Evolutionary conservation across 176 grass and related monocot genomes (phyloP), one percentile per base, ranked within the genome.

Genomic region (Phragmites australis): DNA sequence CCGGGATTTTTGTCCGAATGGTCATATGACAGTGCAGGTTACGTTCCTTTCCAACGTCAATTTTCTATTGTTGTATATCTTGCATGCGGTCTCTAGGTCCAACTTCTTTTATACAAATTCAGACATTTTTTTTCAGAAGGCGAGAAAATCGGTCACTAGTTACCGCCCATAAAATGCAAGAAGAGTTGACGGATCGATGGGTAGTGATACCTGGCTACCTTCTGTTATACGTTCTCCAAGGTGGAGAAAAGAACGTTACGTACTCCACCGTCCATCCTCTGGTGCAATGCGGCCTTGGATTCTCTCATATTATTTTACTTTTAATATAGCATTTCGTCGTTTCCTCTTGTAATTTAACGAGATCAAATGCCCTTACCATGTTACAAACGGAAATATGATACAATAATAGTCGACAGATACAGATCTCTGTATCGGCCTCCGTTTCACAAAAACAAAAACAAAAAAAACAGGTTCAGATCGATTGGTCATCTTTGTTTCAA

Each of bases 211-310:
- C 68, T 66, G 37, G 32, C 30, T 23, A 13, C 15, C 14, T 40
- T 42, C 8, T 70, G 27, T 16, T 17, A 19, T 53, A 53, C 34
- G 26, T 45, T 4, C 6, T 59, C 42, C 54, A 56, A 55, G 8
- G 60, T 5, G 16, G 9, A 7, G 18, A 79, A 50, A 79, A 54
- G 45, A 79, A 79, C 64, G 83, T 43, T 25, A 22, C 2, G 37
- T 77, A 23, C 11, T 31, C 9, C 55, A n/a, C n/a, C n/a, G n/a
- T 52, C 22, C 31, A 7, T 18, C n/a, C 29, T 22, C 69, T 75
- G 23, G 23, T 43, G 58, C 1, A 53, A 27, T 52, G 66, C 9
- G 5, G 18, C 76, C 21, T 84, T 53, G 81, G 87, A 84, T 88
- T 44, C 87, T 46, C 53, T 21, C 46, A 16, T 16, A 17, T 25